These are phyloP conservation scores for Parasitella parasitica DNA, from an alignment of 371 early-diverging fungal species.

Conservation along the genomic window DNA sequence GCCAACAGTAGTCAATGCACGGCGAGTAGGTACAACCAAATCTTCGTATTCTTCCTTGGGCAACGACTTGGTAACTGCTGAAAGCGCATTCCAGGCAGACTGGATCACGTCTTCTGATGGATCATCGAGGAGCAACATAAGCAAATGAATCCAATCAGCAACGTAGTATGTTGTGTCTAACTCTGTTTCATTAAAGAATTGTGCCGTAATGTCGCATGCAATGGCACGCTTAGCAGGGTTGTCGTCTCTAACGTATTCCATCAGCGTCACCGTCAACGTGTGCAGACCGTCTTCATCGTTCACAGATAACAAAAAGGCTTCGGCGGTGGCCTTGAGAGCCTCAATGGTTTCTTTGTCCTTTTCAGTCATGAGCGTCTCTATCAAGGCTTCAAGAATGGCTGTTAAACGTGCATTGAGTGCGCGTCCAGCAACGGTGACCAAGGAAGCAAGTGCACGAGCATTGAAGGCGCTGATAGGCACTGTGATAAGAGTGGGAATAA, in stretches of 20 bases:
- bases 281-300: conserved; percentile 80
- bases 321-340: conserved; percentile 67
- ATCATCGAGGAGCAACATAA: conserved; percentile 72
- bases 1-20: conserved; percentile 63
- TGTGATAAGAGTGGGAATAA: conserved; percentile 90
- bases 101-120: conserved; percentile 59
- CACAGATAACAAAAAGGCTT: conserved; percentile 66
- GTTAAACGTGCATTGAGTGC: conserved; percentile 82
- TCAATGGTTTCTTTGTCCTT: conserved; percentile 69
- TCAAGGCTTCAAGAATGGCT: conserved; percentile 77
- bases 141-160: conserved; percentile 79
- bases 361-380: conserved; percentile 67
- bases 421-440: conserved; percentile 90
- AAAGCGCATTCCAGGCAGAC: conserved; percentile 78
- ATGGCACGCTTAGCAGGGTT: conserved; percentile 52
- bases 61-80: conserved; percentile 77
- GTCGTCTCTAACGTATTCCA: conserved; percentile 64
- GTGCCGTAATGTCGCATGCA: conserved; percentile 61
- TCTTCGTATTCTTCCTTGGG: conserved; percentile 83
- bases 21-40: conserved; percentile 71
- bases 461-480: conserved; percentile 89
- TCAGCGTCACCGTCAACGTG: conserved; percentile 66
- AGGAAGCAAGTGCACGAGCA: conserved; percentile 85
- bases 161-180: conserved; percentile 71
- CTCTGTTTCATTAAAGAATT: conserved; percentile 70